These are phyloP conservation scores for Orbilia javanica DNA, from an alignment of 2,329 filamentous ascomycete species.

Conservation along the genomic window DNA sequence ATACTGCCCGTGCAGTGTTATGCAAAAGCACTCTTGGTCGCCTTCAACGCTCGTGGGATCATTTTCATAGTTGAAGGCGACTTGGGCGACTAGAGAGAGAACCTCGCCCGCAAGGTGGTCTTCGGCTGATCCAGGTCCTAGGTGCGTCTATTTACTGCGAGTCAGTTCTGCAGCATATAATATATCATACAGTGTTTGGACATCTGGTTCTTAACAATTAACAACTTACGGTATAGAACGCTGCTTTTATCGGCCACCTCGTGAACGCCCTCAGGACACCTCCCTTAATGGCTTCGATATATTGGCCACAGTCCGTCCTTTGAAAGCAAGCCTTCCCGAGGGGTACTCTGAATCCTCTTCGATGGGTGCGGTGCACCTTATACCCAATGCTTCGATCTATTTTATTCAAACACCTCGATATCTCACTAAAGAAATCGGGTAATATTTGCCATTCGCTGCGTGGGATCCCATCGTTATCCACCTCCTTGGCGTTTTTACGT, in stretches of 20 bases:
- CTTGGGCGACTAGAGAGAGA: slow-evolving; percentile 44
- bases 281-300: slow-evolving; percentile 43
- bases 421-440: slow-evolving; percentile 51
- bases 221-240: slow-evolving; percentile 45
- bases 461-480: slow-evolving; percentile 19
- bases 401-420: slow-evolving; percentile 46
- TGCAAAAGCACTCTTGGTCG: slow-evolving; percentile 52
- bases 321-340: slow-evolving; percentile 42
- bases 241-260: slow-evolving; percentile 49
- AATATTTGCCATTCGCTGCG: slow-evolving; percentile 45
- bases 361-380: slow-evolving; percentile 46
- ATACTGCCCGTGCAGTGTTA: slow-evolving; percentile 54
- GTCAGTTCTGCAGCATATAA: too few relatives aligned
- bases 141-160: slow-evolving; percentile 26
- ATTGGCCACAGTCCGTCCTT: slow-evolving; percentile 49
- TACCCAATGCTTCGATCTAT: slow-evolving; percentile 46
- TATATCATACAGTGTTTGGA: not conserved
- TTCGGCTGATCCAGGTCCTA: slow-evolving; percentile 33
- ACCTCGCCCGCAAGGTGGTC: slow-evolving; percentile 48
- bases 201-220: too few relatives aligned
- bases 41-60: slow-evolving; percentile 41
- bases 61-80: slow-evolving; percentile 57
- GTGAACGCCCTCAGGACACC: slow-evolving; percentile 41
- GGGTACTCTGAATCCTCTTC: slow-evolving; percentile 46
- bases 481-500: slow-evolving; percentile 2